phyloP scores from a whole-genome alignment of 352 stramenopile genomes.

The Globisporangium orthogonon region DNA sequence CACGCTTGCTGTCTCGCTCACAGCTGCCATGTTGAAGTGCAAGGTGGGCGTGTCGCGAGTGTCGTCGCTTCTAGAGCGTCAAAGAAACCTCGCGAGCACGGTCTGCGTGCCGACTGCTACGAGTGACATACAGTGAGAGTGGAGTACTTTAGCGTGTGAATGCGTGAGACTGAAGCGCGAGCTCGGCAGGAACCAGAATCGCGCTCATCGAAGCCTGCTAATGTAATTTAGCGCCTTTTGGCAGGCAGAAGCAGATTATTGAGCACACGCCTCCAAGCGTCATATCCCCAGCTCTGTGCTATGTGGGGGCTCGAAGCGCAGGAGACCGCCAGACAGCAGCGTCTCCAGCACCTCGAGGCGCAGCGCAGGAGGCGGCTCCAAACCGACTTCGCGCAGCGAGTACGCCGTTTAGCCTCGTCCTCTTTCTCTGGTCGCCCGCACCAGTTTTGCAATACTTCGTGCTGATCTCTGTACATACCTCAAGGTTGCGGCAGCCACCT shows the following conservation, averaged over 20 bases:
- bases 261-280: neutral
- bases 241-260: no score
- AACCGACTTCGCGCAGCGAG: neutral
- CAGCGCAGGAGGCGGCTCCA: neutral
- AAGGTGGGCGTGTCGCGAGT: neutral
- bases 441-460: no score
- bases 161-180: no score
- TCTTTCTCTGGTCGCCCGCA: neutral
- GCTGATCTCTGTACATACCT: neutral
- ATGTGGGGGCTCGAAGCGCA: conserved; percentile 11
- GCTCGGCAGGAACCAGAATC: no score
- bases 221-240: no score
- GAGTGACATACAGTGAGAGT: no score
- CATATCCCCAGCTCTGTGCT: neutral
- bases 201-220: no score
- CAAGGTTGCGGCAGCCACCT: conserved; percentile 1
- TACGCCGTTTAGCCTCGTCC: neutral
- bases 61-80: no score
- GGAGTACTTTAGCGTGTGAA: no score
- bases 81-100: no score
- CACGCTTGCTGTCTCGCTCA: neutral
- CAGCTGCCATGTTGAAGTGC: neutral
- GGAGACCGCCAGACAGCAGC: neutral
- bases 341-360: conserved; percentile 1
- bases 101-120: no score